phyloP scores from a whole-genome alignment of 2,329 filamentous ascomycete genomes.

The Verticillium klebahnii region DNA sequence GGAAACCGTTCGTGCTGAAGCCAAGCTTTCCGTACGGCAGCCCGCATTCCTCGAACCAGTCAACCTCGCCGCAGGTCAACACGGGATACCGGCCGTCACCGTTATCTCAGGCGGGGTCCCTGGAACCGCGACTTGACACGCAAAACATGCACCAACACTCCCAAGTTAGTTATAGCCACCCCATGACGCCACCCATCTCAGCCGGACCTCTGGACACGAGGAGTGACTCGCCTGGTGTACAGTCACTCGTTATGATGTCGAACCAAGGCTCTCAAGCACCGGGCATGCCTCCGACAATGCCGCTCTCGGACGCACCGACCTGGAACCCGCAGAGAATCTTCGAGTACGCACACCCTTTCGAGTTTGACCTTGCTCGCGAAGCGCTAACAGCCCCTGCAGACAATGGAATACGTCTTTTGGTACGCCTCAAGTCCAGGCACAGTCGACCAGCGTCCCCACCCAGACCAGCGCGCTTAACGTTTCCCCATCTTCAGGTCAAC shows the following conservation, averaged over 20 bases:
- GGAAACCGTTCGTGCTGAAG: slow-evolving; percentile 84
- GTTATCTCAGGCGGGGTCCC: slow-evolving; percentile 39
- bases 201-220: slow-evolving; percentile 68
- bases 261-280: slow-evolving; percentile 50
- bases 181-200: slow-evolving; percentile 78
- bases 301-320: slow-evolving; percentile 56
- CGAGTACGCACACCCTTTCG: slow-evolving; percentile 42
- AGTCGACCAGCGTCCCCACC: slow-evolving; percentile 34
- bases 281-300: slow-evolving; percentile 49
- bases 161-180: slow-evolving; percentile 68
- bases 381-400: slow-evolving; percentile 41
- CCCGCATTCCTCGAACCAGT: slow-evolving; percentile 59
- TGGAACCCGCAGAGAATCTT: slow-evolving; percentile 90
- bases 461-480: slow-evolving; percentile 49
- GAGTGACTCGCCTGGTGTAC: slow-evolving; percentile 69
- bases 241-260: slow-evolving; percentile 68
- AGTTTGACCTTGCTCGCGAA: background rate
- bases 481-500: slow-evolving; percentile 46
- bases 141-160: slow-evolving; percentile 41
- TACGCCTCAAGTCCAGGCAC: slow-evolving; percentile 52
- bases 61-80: slow-evolving; percentile 57
- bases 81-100: slow-evolving; percentile 41
- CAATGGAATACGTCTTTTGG: slow-evolving; percentile 96
- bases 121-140: slow-evolving; percentile 51
- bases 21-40: slow-evolving; percentile 83